Evolutionary conservation across 164 flowering plant species (phyloP).

Genomic region (Amborella trichopoda): DNA sequence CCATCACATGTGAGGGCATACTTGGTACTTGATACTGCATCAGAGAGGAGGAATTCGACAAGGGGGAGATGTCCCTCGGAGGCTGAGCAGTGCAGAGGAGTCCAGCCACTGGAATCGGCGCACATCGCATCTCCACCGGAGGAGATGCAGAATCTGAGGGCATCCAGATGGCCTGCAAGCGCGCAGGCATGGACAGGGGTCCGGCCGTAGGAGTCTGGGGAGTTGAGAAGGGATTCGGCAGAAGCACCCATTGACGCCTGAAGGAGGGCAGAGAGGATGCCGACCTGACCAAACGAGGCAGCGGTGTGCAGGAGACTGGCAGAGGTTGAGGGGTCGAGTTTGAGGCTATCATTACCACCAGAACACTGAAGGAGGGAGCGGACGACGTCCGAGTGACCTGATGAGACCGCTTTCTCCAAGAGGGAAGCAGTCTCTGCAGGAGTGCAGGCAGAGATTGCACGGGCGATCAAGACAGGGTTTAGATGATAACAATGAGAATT

Average conservation of each 20-base stretch:
- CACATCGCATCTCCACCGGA: slow-evolving; percentile 28
- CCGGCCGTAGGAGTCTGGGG: slow-evolving; percentile 29
- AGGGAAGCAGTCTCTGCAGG: slow-evolving; percentile 25
- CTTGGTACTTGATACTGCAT: slow-evolving; percentile 19
- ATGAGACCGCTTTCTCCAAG: too few relatives aligned
- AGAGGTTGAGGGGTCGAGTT: too few relatives aligned
- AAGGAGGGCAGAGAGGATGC: too few relatives aligned
- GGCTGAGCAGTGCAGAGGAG: slow-evolving; percentile 60
- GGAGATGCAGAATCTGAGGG: slow-evolving; percentile 24
- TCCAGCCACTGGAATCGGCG: slow-evolving; percentile 34
- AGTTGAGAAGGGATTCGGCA: slow-evolving; percentile 17
- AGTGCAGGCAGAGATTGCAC: slow-evolving; percentile 40
- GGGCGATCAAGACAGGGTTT: slow-evolving; percentile 15
- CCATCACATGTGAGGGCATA: slow-evolving; percentile 35
- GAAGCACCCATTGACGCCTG: slow-evolving; percentile 11
- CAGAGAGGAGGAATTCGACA: slow-evolving; percentile 28
- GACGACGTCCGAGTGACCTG: too few relatives aligned
- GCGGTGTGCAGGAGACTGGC: too few relatives aligned
- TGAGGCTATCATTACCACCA: too few relatives aligned
- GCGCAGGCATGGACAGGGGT: slow-evolving; percentile 53
- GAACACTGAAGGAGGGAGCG: too few relatives aligned
- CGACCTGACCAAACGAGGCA: too few relatives aligned
- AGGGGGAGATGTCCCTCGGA: slow-evolving; percentile 31
- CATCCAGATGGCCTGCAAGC: slow-evolving; percentile 29
- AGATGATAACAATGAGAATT: not conserved